phyloP scores from a whole-genome alignment of 495 filamentous ascomycete genomes.

The Bacidia rubella region DNA sequence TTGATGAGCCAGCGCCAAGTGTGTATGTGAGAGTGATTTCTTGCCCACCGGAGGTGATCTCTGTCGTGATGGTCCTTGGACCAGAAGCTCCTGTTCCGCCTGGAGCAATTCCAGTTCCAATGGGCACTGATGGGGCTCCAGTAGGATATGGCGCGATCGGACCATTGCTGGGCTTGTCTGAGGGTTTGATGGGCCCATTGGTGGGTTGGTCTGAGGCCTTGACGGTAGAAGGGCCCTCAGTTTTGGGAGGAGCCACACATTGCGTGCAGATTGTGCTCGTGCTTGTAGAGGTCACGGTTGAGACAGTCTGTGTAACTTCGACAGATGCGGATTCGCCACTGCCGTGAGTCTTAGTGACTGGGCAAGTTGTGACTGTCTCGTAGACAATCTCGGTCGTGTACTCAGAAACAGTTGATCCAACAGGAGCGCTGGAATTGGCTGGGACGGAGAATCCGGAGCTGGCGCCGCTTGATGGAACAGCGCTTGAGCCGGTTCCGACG shows the following conservation, averaged over 20 bases:
- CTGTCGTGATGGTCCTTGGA: neutral
- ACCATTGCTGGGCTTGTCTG: neutral
- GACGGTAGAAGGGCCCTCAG: neutral
- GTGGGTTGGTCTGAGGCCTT: neutral
- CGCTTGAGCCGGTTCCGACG: constrained; percentile 9
- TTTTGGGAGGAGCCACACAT: constrained; percentile 11
- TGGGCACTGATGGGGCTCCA: neutral
- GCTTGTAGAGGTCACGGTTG: constrained; percentile 10
- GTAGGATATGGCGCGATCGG: constrained; percentile 6
- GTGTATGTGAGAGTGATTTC: constrained; percentile 45
- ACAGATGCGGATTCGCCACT: constrained; percentile 9
- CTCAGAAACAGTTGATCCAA: neutral
- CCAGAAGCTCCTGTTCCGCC: neutral
- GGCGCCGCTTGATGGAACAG: constrained; percentile 4
- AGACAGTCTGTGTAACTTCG: constrained; percentile 5
- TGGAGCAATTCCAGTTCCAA: neutral
- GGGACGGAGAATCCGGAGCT: neutral
- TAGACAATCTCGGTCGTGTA: constrained; percentile 9
- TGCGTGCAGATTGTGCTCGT: constrained; percentile 15
- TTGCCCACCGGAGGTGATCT: constrained; percentile 10
- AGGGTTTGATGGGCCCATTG: neutral
- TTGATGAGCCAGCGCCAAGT: constrained; percentile 38
- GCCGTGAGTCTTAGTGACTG: constrained; percentile 13
- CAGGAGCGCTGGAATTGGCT: constrained; percentile 1
- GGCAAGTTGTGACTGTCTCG: constrained; percentile 15